Base-by-base conservation (phyloP, 805 yeast species). In the Naumovozyma castellii region DNA sequence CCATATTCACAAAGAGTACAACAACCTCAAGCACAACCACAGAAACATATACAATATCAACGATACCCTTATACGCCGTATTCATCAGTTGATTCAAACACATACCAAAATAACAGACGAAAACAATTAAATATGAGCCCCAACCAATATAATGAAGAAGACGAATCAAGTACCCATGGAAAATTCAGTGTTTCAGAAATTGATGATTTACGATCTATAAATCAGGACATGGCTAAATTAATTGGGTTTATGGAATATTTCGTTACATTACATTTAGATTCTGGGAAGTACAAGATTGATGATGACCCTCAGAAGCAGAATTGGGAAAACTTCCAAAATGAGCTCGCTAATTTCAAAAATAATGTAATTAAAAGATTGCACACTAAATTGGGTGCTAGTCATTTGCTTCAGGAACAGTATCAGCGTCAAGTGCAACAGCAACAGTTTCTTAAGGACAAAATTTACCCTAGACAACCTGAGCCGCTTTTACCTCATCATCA, bases 281-380 rank as follows among this genome's bases (percentile, higher is more conserved):
- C 32, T 5, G 13, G 14, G 13, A 29, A 14, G 14, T 29, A 29
- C 32, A 29, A 29, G 14, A 9, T n/a, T 29, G 32, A 29, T 29
- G 15, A 29, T 13, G 32, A 29, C 16, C 38, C 36, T 22, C 27
- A 22, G 18, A 37, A 41, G 17, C 41, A 33, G n/a, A 40, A 42
- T 9, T 46, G 36, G 34, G 43, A 43, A n/a, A 43, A 40, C n/a
- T 14, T 45, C 29, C 22, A 32, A 8, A 25, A 19, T 35, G 54
- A 36, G 36, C 44, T 44, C 22, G 14, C 34, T 15, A 43, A 33
- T 8, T 42, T 44, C 34, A 44, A 40, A 28, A 12, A 40, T 3
- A 20, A n/a, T 16, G 17, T 45, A 10, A 18, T 35, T 32, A 36
- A 33, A 13, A 38, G 45, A 10, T 30, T 39, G 12, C 49, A 41